These are phyloP conservation scores for Podospora pseudocomata DNA, from an alignment of 495 filamentous ascomycete genomes.

Conservation along the genomic window DNA sequence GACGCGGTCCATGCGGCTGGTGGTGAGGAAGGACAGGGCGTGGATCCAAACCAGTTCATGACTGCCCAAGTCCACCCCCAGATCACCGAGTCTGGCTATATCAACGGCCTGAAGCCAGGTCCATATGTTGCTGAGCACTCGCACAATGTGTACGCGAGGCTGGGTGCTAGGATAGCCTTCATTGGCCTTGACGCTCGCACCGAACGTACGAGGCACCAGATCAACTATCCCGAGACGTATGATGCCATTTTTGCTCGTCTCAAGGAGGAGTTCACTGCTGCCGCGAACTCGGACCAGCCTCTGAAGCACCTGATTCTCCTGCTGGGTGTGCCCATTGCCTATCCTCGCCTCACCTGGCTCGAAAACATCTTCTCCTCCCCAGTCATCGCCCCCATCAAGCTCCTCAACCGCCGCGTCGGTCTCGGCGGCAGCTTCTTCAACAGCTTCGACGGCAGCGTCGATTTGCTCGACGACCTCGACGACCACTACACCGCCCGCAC, in stretches of 20 bases:
- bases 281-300: slow-evolving; percentile 47
- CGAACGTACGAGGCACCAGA: slow-evolving; percentile 85
- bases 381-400: slow-evolving; percentile 76
- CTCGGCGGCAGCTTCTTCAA: slow-evolving; percentile 83
- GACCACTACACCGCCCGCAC: slow-evolving; percentile 92
- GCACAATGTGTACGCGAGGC: slow-evolving; percentile 72
- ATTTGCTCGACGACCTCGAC: slow-evolving; percentile 88
- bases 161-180: slow-evolving; percentile 84
- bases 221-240: slow-evolving; percentile 90
- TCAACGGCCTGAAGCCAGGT: slow-evolving; percentile 71
- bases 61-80: slow-evolving; percentile 64
- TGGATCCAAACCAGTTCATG: slow-evolving; percentile 63
- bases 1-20: slow-evolving; percentile 27
- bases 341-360: slow-evolving; percentile 89
- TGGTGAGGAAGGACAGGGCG: slow-evolving; percentile 42
- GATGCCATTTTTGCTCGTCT: slow-evolving; percentile 72
- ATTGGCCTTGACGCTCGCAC: slow-evolving; percentile 85
- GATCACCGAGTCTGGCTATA: slow-evolving; percentile 66
- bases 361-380: slow-evolving; percentile 84
- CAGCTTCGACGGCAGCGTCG: slow-evolving; percentile 83
- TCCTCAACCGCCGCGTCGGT: slow-evolving; percentile 88
- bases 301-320: slow-evolving; percentile 83
- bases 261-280: slow-evolving; percentile 56
- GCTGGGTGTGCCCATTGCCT: slow-evolving; percentile 90
- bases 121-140: slow-evolving; percentile 78